Conservation (phyloP, 2,329 filamentous ascomycete genomes). For the Botryosphaeria dothidea region DNA sequence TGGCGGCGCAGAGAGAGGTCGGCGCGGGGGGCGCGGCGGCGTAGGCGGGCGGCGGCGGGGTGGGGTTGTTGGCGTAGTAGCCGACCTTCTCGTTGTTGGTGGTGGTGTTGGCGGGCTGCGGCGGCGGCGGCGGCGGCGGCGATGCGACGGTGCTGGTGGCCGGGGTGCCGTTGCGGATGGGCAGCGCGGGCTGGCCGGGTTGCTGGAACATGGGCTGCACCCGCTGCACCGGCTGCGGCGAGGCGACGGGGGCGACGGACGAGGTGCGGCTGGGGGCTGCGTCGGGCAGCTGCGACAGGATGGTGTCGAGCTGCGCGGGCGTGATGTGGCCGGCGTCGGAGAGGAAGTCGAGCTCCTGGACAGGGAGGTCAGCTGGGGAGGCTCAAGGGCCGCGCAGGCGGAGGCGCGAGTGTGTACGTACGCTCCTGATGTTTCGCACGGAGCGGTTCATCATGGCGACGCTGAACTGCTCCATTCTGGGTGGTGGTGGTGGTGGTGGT, state of each 20-base stretch:
- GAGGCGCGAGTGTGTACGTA: slow-evolving; percentile 44
- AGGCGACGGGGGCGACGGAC: slow-evolving; percentile 24
- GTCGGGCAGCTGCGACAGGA: slow-evolving; percentile 74
- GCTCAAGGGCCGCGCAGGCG: neutral
- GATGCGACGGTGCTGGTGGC: slow-evolving; percentile 31
- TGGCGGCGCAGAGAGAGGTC: slow-evolving; percentile 69
- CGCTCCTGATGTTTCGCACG: slow-evolving; percentile 83
- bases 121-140: slow-evolving; percentile 31
- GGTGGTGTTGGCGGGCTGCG: neutral
- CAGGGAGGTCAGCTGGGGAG: slow-evolving; percentile 21
- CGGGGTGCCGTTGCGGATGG: slow-evolving; percentile 27
- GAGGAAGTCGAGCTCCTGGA: slow-evolving; percentile 85
- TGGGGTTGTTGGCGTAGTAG: slow-evolving; percentile 38
- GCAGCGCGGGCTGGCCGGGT: too few species aligned
- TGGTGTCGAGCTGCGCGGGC: slow-evolving; percentile 71
- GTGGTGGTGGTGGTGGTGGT: neutral
- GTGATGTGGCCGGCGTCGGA: slow-evolving; percentile 79
- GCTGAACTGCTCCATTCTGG: slow-evolving; percentile 43
- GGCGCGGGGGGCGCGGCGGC: slow-evolving; percentile 49
- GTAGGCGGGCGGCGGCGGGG: slow-evolving; percentile 45
- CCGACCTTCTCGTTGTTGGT: slow-evolving; percentile 40
- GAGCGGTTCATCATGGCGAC: slow-evolving; percentile 76
- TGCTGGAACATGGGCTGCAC: too few species aligned
- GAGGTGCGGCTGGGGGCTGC: slow-evolving; percentile 55
- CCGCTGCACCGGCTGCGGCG: slow-evolving; percentile 20